Percentiles rank a stretch among this genome's conserved stretches.
These are phyloP conservation scores for Geoglossum cookeanum DNA, from an alignment of 2,329 filamentous ascomycete species.

Conservation along the genomic window DNA sequence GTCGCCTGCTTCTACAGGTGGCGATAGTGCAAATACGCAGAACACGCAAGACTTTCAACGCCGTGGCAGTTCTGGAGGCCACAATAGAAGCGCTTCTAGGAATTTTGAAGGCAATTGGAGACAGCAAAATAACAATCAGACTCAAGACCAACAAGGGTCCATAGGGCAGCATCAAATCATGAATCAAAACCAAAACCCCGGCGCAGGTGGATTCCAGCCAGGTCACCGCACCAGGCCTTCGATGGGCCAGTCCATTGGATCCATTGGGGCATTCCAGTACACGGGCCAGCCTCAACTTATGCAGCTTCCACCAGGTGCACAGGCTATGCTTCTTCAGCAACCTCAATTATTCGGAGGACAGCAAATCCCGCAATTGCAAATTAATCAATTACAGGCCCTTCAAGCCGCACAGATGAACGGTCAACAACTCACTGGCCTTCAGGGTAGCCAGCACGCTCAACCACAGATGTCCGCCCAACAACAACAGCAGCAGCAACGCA, in stretches of 20 bases:
- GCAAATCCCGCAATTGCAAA: constrained; percentile 69
- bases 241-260: constrained; percentile 68
- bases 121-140: constrained; percentile 43
- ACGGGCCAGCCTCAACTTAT: constrained; percentile 71
- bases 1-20: constrained; percentile 29
- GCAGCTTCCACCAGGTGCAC: constrained; percentile 55
- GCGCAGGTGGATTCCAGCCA: constrained; percentile 64
- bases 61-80: constrained; percentile 52
- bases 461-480: constrained; percentile 40
- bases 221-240: constrained; percentile 76
- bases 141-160: constrained; percentile 30
- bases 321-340: constrained; percentile 53
- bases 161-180: constrained; percentile 34
- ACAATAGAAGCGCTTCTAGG: constrained; percentile 64
- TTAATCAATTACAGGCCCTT: constrained; percentile 78
- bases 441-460: constrained; percentile 52
- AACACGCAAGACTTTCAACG: constrained; percentile 46
- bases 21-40: constrained; percentile 27
- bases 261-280: constrained; percentile 77
- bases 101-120: constrained; percentile 99
- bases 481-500: constrained; percentile 71
- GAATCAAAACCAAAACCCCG: constrained; percentile 56
- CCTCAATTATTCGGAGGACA: constrained; percentile 71
- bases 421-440: constrained; percentile 46
- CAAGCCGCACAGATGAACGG: constrained; percentile 73